Evolutionary conservation across 1,139 yeast genomes (phyloP).

Genomic region (Debaryomycetaceae sp.): DNA sequence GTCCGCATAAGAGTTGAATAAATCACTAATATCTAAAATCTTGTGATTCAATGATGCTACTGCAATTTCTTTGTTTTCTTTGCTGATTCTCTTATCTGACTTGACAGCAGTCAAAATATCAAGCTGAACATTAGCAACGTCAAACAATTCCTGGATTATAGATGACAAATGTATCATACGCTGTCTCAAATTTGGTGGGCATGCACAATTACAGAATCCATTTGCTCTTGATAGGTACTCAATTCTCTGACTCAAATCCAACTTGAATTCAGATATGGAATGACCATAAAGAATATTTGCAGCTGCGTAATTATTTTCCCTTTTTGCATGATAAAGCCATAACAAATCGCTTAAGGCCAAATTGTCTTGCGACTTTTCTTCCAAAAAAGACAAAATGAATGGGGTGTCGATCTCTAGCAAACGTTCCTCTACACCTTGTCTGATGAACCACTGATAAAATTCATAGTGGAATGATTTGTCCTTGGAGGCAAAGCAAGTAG

Average conservation of each 20-base stretch:
- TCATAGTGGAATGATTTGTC: slow-evolving; percentile 88
- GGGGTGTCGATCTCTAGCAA: slow-evolving; percentile 79
- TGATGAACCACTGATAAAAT: slow-evolving; percentile 88
- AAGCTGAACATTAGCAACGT: slow-evolving; percentile 85
- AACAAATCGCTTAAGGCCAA: slow-evolving; percentile 74
- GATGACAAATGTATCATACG: slow-evolving; percentile 69
- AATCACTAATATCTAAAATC: slow-evolving; percentile 68
- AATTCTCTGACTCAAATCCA: slow-evolving; percentile 69
- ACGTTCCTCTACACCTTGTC: slow-evolving; percentile 72
- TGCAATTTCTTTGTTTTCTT: slow-evolving; percentile 46
- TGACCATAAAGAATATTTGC: slow-evolving; percentile 76
- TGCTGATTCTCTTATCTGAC: slow-evolving; percentile 55
- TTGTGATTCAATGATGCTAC: slow-evolving; percentile 56
- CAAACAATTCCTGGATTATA: slow-evolving; percentile 74
- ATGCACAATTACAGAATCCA: slow-evolving; percentile 85
- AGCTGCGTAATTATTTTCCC: slow-evolving; percentile 75
- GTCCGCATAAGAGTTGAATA: slow-evolving; percentile 83
- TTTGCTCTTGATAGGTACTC: slow-evolving; percentile 89
- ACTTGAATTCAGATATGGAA: slow-evolving; percentile 69
- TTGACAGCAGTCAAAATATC: slow-evolving; percentile 63
- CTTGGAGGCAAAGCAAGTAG: slow-evolving; percentile 65
- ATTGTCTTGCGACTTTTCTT: slow-evolving; percentile 65
- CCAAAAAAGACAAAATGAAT: slow-evolving; percentile 71
- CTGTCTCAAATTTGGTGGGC: slow-evolving; percentile 76
- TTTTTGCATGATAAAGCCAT: slow-evolving; percentile 87